Conservation (phyloP, 2,329 filamentous ascomycete genomes). For the Aspergillus quadrilineatus region DNA sequence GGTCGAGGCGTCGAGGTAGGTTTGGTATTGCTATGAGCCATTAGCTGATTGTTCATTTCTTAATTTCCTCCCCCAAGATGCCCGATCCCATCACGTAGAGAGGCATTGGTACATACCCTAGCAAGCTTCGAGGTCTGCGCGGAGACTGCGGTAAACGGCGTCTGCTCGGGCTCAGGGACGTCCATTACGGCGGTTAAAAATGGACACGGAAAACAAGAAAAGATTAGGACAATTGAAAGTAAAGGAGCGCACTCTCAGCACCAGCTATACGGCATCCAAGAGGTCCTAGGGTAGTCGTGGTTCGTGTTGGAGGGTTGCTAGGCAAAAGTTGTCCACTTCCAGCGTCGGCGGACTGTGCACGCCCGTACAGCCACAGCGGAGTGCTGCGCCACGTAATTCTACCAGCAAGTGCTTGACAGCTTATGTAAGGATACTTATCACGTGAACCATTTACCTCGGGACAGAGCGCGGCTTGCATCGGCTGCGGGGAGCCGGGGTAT, state of each 20-base stretch:
- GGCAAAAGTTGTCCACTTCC: constrained; percentile 37
- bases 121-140: constrained; percentile 66
- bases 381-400: constrained; percentile 16
- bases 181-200: constrained; percentile 61
- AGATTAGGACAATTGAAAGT: constrained; percentile 11
- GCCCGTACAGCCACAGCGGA: constrained; percentile 21
- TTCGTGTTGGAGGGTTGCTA: constrained; percentile 14
- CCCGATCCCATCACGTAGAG: neutral
- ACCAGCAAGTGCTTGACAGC: neutral
- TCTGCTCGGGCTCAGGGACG: constrained; percentile 80
- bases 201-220: neutral
- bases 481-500: constrained; percentile 7
- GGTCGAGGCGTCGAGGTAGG: constrained; percentile 88
- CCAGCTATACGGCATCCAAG: neutral
- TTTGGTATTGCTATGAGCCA: constrained; percentile 77
- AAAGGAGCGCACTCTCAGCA: constrained; percentile 10
- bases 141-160: constrained; percentile 85
- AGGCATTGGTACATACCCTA: constrained; percentile 35
- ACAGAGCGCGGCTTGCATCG: constrained; percentile 11
- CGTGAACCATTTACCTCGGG: constrained; percentile 7
- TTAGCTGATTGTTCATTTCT: constrained; percentile 11
- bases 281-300: neutral
- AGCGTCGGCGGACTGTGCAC: constrained; percentile 8
- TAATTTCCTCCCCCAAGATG: neutral
- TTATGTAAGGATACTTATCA: neutral